Evolutionary conservation across 176 grass and related monocot species (phyloP), one percentile per base, ranked within the genome.

Genomic region (Oryza coarctata): DNA sequence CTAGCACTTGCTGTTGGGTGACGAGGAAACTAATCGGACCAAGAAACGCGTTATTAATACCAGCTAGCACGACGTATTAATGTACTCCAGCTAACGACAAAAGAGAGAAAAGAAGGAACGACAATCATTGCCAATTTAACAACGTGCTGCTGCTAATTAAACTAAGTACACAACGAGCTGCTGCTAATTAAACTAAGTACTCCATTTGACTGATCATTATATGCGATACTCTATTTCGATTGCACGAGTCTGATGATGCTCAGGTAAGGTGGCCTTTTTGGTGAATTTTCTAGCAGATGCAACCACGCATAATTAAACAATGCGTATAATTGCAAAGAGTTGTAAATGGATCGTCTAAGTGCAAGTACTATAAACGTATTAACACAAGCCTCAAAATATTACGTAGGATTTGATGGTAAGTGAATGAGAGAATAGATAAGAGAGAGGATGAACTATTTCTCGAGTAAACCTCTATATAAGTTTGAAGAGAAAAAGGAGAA

Each of bases 11-110:
- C 52, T 84, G 81, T 50, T 84, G 62, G 69, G 29, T 80, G 70
- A 80, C 87, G 76, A 85, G 87, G 70, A 88, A 80, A 75, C 81
- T 23, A 47, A 20, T 47, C 50, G 50, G n/a, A 75, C 44, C 68
- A 35, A n/a, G 55, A 35, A 26, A 80, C 80, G 79, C 80, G 28
- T 52, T 52, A 52, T 65, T 9, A 63, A 78, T 26, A 43, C 35
- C 80, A 70, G 26, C 35, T 50, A 70, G 18, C 49, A 45, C 25
- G 43, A 10, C 40, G 26, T 29, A 47, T 52, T 52, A 52, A 43
- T 45, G 39, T 28, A 18, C 12, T 44, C 9, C 25, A 25, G 44
- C 57, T 71, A 63, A 36, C 75, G 38, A 71, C 52, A 80, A 88
- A 80, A 84, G 1, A 80, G 3, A 50, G 68, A 62, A 74, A 41